Evolutionary conservation across 352 stramenopile species (phyloP).

Genomic region (Phytopythium mirpurense): DNA sequence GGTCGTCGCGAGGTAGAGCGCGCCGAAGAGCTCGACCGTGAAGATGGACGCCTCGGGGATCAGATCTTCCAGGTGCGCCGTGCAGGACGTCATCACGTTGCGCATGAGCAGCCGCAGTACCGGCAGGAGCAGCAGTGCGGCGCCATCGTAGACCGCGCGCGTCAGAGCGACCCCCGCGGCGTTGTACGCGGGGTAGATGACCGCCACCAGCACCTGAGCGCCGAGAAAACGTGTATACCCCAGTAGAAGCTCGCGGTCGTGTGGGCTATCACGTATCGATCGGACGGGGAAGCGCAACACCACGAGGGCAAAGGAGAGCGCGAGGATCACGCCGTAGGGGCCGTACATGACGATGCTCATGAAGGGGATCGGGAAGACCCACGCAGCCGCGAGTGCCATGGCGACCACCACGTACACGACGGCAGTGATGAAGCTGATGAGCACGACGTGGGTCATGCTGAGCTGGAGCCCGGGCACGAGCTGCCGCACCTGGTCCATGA

Average conservation of each 20-base stretch:
- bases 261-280: neutral
- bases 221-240: slow-evolving; percentile 8
- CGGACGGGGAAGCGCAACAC: neutral
- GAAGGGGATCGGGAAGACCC: slow-evolving; percentile 21
- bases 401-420: slow-evolving; percentile 3
- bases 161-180: slow-evolving; percentile 10
- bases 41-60: slow-evolving; percentile 32
- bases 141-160: slow-evolving; percentile 9
- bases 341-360: slow-evolving; percentile 10
- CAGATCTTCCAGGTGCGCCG: slow-evolving; percentile 23
- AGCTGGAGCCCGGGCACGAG: slow-evolving; percentile 7
- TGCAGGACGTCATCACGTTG: slow-evolving; percentile 12
- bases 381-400: slow-evolving; percentile 5
- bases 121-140: slow-evolving; percentile 16
- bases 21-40: slow-evolving; percentile 34
- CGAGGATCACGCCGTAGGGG: neutral
- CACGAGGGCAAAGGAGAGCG: slow-evolving; percentile 1
- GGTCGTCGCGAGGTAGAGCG: slow-evolving; percentile 28
- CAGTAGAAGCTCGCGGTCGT: slow-evolving; percentile 5
- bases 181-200: slow-evolving; percentile 19
- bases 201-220: slow-evolving; percentile 12
- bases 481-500: slow-evolving; percentile 9
- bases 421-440: slow-evolving; percentile 3
- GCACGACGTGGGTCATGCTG: slow-evolving; percentile 3
- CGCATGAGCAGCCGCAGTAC: slow-evolving; percentile 29